Conservation (phyloP, 2,329 filamentous ascomycete genomes). For the Parasarocladium wereldwijsianum region DNA sequence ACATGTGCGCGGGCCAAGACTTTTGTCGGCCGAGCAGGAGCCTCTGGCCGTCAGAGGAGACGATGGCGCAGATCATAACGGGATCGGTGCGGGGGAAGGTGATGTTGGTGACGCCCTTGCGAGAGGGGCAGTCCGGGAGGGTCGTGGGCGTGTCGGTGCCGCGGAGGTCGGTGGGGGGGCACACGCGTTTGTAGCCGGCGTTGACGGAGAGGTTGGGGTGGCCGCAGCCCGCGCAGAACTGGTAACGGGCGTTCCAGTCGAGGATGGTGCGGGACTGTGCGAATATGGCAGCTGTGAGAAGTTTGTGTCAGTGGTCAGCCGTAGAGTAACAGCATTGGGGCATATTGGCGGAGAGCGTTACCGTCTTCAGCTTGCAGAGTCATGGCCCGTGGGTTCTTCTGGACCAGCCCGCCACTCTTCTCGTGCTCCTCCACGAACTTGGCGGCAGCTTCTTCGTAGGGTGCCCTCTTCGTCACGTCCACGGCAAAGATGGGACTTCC, state of each 20-base stretch:
- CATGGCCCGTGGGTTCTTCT: constrained; percentile 49
- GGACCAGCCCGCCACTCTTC: constrained; percentile 47
- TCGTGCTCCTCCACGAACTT: constrained; percentile 26
- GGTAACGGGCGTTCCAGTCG: constrained; percentile 90
- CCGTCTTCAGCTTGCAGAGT: constrained; percentile 46
- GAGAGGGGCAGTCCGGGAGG: constrained; percentile 62
- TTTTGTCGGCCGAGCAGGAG: constrained; percentile 75
- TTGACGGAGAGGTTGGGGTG: constrained; percentile 66
- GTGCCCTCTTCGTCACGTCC: constrained; percentile 64
- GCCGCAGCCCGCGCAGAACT: constrained; percentile 83
- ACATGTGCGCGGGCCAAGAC: constrained; percentile 74
- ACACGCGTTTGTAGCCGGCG: constrained; percentile 67
- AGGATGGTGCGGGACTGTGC: constrained; percentile 76
- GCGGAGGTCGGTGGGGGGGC: constrained; percentile 51
- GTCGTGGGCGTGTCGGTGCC: constrained; percentile 19
- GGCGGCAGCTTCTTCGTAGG: constrained; percentile 45
- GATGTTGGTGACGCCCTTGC: constrained; percentile 77
- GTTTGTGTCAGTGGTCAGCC: not conserved
- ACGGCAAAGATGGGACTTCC: constrained; percentile 81
- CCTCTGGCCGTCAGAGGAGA: constrained; percentile 63
- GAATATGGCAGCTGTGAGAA: constrained; percentile 61
- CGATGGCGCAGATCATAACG: constrained; percentile 86
- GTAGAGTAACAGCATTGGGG: constrained; percentile 2
- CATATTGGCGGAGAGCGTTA: constrained; percentile 25
- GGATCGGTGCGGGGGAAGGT: constrained; percentile 87